These are phyloP conservation scores for Sindora glabra DNA, from an alignment of 306 rosid genomes.

Conservation along the genomic window DNA sequence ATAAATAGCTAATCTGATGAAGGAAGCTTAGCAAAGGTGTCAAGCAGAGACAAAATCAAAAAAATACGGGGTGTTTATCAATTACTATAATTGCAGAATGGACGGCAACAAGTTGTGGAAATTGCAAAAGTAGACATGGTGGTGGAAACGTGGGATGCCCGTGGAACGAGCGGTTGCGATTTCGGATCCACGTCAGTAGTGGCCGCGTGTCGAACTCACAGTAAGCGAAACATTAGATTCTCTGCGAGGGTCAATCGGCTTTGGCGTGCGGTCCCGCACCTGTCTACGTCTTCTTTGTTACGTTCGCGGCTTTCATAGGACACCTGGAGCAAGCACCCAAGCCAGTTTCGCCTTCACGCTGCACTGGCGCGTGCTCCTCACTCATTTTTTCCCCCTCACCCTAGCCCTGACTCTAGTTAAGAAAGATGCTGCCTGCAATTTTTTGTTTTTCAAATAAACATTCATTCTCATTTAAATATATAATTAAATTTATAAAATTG, in stretches of 20 bases:
- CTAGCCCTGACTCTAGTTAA: too few relatives aligned
- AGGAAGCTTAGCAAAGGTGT: too few relatives aligned
- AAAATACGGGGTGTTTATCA: background rate
- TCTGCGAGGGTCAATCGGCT: slow-evolving; percentile 5
- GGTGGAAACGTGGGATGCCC: background rate
- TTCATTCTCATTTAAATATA: too few relatives aligned
- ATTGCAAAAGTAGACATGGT: background rate
- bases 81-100: background rate
- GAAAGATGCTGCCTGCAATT: too few relatives aligned
- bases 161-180: background rate
- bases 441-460: too few relatives aligned
- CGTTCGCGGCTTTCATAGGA: background rate
- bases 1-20: too few relatives aligned
- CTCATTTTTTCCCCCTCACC: slow-evolving; percentile 11
- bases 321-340: too few relatives aligned
- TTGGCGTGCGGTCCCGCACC: slow-evolving; percentile 20
- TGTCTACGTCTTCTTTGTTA: background rate
- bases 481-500: too few relatives aligned
- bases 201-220: slow-evolving; percentile 14
- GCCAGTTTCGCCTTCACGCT: too few relatives aligned
- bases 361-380: background rate
- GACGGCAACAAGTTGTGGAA: background rate
- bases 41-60: too few relatives aligned
- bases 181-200: slow-evolving; percentile 13
- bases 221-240: background rate